Percentiles rank a stretch among this genome's conserved stretches.
phyloP scores from a whole-genome alignment of 1,139 yeast species.

The Meyerozyma sp. region DNA sequence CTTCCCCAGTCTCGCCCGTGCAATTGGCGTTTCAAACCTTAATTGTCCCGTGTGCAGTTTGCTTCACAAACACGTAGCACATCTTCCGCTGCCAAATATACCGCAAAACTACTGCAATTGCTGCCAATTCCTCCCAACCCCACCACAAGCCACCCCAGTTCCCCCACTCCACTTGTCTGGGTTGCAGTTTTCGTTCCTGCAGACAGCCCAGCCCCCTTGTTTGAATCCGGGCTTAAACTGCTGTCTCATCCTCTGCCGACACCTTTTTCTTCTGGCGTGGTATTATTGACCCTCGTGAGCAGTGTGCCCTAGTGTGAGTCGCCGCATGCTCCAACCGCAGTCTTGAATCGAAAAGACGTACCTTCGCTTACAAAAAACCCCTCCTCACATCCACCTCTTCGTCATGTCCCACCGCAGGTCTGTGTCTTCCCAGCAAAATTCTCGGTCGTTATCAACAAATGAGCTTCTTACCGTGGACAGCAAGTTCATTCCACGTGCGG shows the following conservation, averaged over 20 bases:
- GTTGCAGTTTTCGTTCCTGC: not conserved
- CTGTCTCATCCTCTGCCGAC: not conserved
- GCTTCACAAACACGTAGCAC: too few species aligned
- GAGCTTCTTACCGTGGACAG: constrained; percentile 33
- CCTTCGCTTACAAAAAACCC: not conserved
- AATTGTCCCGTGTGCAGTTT: too few species aligned
- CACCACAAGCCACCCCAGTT: too few species aligned
- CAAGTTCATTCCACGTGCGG: constrained; percentile 29
- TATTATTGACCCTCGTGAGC: not conserved
- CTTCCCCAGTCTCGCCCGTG: too few species aligned
- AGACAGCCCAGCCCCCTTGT: not conserved
- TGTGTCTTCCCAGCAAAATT: not conserved
- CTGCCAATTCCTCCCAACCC: too few species aligned
- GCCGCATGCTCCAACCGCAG: not conserved
- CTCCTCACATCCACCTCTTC: not conserved
- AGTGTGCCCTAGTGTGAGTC: not conserved
- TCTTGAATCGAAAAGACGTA: not conserved
- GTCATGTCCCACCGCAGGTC: not conserved
- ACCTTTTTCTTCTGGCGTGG: not conserved
- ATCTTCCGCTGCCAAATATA: too few species aligned
- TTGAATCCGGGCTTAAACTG: not conserved
- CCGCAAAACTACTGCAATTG: too few species aligned
- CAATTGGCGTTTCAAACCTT: too few species aligned
- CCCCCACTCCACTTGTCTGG: not conserved
- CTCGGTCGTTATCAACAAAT: constrained; percentile 28